Evolutionary conservation across 2,329 filamentous ascomycete genomes (phyloP), one percentile per base, ranked within the genome.

Genomic region (Cladophialophora exuberans): DNA sequence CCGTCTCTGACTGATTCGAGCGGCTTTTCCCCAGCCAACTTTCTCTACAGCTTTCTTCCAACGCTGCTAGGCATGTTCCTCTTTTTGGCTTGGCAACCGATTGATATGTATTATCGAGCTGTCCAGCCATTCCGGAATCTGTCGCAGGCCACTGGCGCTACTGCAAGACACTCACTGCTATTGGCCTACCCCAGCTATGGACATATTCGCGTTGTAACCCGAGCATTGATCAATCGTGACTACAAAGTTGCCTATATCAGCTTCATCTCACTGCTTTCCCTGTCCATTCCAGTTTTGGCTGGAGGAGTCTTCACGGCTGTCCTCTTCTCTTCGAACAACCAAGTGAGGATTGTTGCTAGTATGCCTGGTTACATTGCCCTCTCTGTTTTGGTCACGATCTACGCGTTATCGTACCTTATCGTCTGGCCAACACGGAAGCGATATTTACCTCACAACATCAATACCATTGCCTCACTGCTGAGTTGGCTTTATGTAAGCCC

Each of bases 21-120:
- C 22, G 89, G 87, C 15, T 97, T 95, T 71, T 95, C 90, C 1
- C 78, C 89, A 0, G 89, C 90, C 45, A 90, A 96, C 71, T 97
- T 97, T 73, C 74, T 96, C 46, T 97, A 91, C 74, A 83, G 80
- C 61, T 86, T 87, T 61, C 67, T 87, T 17, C 84, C 84, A 0
- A 73, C 79, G 0, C 54, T 84, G 3, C 78, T 86, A 35, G 84
- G 79, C 1, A 82, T 78, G 50, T 65, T 85, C 26, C 73, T 85
- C 38, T 83, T 85, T 66, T 79, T 86, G 18, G 70, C 76, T 47
- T 80, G 82, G 73, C 76, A 84, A 46, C 79, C 82, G 6, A 75
- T 86, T 59, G 83, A 86, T 66, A 76, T 81, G 60, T 81, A 82
- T 53, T 77, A 83, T 65, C 82, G 84, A 45, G 75, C 81, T 2